A percentile compares a stretch with the other conserved stretches of the same genome.
phyloP scores from a whole-genome alignment of 495 filamentous ascomycete genomes.

The Penicillium ochrochloron region DNA sequence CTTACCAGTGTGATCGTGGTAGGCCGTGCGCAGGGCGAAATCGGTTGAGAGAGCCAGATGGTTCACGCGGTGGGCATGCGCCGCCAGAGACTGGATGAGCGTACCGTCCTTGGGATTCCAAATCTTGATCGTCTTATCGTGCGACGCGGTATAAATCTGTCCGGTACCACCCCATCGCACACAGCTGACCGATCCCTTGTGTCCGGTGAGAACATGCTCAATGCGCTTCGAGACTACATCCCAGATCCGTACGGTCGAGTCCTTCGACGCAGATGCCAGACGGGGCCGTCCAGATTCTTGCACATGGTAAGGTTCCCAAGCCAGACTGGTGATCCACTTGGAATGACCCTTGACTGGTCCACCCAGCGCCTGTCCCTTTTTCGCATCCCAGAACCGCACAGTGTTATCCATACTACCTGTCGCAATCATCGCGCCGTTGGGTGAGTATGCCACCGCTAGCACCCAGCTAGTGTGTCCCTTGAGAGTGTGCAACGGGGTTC shows the following conservation, averaged over 20 bases:
- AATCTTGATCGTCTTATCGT: conserved; percentile 91
- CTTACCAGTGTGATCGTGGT: conserved; percentile 79
- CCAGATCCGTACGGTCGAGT: conserved; percentile 90
- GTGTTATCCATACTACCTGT: conserved; percentile 95
- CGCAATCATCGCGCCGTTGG: conserved; percentile 78
- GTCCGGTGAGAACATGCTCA: conserved; percentile 81
- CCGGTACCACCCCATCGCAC: conserved; percentile 94
- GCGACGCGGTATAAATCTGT: conserved; percentile 83
- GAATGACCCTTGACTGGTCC: conserved; percentile 83
- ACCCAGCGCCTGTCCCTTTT: conserved; percentile 77
- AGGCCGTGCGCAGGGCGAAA: conserved; percentile 84
- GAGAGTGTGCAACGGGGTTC: conserved; percentile 84
- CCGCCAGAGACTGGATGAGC: conserved; percentile 74
- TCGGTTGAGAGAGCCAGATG: conserved; percentile 94
- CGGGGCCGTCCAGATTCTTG: conserved; percentile 75
- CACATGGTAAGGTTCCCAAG: conserved; percentile 94
- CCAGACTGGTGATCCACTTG: conserved; percentile 85
- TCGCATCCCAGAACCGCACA: conserved; percentile 87
- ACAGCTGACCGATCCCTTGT: conserved; percentile 86
- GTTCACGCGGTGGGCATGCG: conserved; percentile 95
- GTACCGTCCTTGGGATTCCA: conserved; percentile 84
- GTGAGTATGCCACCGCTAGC: conserved; percentile 82
- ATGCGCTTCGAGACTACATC: conserved; percentile 76
- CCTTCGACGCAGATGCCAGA: conserved; percentile 87
- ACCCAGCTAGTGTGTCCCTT: conserved; percentile 97